These are phyloP conservation scores for Rhododendron simsii DNA, from an alignment of 148 eudicot species.

Conservation along the genomic window DNA sequence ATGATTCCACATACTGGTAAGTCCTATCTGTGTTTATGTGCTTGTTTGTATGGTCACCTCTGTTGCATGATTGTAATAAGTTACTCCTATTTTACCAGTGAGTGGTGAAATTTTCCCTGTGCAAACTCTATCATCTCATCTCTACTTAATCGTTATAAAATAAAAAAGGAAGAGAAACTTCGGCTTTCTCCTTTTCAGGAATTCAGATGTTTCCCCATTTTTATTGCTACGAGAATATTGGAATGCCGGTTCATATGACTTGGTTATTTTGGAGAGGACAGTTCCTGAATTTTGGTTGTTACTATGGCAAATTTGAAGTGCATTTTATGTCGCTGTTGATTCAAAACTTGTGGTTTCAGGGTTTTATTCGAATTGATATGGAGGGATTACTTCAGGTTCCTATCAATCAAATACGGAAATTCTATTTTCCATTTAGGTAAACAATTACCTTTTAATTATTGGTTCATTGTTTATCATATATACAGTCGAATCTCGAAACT, in stretches of 20 bases:
- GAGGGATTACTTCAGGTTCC: constrained; percentile 95
- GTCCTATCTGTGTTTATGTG: not conserved
- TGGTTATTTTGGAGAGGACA: not conserved
- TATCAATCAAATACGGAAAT: constrained; percentile 78
- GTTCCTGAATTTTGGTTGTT: not conserved
- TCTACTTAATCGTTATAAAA: not conserved
- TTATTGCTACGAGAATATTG: not conserved
- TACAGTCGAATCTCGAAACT: not conserved
- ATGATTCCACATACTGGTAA: constrained; percentile 94
- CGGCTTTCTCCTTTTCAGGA: not conserved
- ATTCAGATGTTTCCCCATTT: not conserved
- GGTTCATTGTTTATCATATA: not conserved
- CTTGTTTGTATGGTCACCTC: not conserved
- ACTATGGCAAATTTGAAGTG: not conserved
- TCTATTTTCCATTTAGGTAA: constrained; percentile 75
- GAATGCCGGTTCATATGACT: not conserved
- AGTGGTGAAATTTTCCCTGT: not conserved
- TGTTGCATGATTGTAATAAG: not conserved
- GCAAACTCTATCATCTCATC: not conserved
- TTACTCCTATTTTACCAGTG: not conserved
- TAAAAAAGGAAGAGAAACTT: not conserved
- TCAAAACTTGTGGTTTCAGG: constrained; percentile 44
- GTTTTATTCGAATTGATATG: constrained; percentile 88
- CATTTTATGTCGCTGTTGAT: not conserved
- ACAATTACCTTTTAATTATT: not conserved